Base-by-base conservation (phyloP, 129 eudicot genomes). In the Chrysanthemum seticuspe region DNA sequence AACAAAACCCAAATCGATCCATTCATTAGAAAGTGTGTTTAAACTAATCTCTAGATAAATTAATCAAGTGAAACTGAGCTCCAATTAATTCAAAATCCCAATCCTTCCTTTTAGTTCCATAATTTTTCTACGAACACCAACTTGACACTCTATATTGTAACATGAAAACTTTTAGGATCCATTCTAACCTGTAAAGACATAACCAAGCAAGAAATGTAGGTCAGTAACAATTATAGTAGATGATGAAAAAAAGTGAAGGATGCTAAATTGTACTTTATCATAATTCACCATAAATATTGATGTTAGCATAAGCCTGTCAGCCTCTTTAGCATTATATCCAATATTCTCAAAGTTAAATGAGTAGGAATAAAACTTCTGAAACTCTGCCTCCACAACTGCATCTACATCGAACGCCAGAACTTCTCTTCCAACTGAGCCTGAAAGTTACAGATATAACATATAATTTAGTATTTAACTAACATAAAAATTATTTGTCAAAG, bases 361-460 rank as follows among this genome's bases (percentile, higher is more conserved):
- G 80, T 81, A 94, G 36, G 97, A 81, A 67, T 90, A 94, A 56
- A 94, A 90, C 85, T 82, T 86, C 82, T 86, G 86, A 79, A 94
- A 94, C 34, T 90, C 94, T 51, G 96, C 83, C 79, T 94, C 99
- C 67, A 94, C 96, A 10, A 62, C 83, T 78, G 99, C 97, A 64
- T 88, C 97, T 36, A 90, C 97, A 67, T 94, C 96, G 86, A 85
- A 94, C 63, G 91, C 78, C 16, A 97, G 93, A 50, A 94, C 97
- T 83, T 94, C 96, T 78, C 89, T 86, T 55, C 99, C 99, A 88
- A 94, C 83, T 90, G 91, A 83, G 82, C 77, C 99, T 94, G 80
- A 31, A 51, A 66, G 63, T 70, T 45, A 57, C 54, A 74, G 13
- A 56, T 71, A 59, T 45, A 19, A 71, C 72, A 27, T 12, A 59